Evolutionary conservation across 331 rosid genomes (phyloP), one percentile per base, ranked within the genome.

Genomic region (Telfairia occidentalis): DNA sequence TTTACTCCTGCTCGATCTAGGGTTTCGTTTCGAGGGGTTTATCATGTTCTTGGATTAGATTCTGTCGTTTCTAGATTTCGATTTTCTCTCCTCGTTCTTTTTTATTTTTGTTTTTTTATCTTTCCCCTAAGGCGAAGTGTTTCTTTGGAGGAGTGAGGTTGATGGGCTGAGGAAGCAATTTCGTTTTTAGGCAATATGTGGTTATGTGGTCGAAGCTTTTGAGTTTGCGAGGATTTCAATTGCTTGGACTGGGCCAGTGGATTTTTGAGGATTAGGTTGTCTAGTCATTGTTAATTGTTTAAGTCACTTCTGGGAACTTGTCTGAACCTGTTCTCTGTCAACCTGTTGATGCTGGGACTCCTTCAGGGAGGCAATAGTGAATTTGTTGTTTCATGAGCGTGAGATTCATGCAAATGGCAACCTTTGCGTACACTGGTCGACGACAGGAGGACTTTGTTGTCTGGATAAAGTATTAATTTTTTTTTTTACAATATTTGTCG

Each of bases 1-100:
- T 70, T 64, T 48, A 32, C 28, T 82, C 67, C 73, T 42, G 76
- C 72, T 80, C 83, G 93, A 85, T 90, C 92, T 81, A 82, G 89
- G 92, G 84, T 54, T 83, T 74, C 54, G 38, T 9, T 64, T 76
- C 77, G 42, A 78, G 82, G 80, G 88, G 89, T 85, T 82, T 84
- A 79, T 86, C 71, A 81, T 77, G 74, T 37, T 57, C 49, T 74
- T 64, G 46, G 54, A 54, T 75, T 73, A 72, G 78, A 69, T 5
- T 79, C 72, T 46, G 28, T 60, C 74, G 48, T 37, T 72, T 75
- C 71, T 81, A 73, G 80, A 74, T 59, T 69, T 70, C 83, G 75
- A 79, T 71, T 60, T 67, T 16, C 24, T 42, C 34, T 29, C n/a
- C 49, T 35, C 45, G 26, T 53, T 67, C 37, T 46, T 75, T 42